Percentiles rank a stretch among this genome's conserved stretches.
Evolutionary conservation across 805 yeast species (phyloP).

Genomic region (Grigorovia jiainica): DNA sequence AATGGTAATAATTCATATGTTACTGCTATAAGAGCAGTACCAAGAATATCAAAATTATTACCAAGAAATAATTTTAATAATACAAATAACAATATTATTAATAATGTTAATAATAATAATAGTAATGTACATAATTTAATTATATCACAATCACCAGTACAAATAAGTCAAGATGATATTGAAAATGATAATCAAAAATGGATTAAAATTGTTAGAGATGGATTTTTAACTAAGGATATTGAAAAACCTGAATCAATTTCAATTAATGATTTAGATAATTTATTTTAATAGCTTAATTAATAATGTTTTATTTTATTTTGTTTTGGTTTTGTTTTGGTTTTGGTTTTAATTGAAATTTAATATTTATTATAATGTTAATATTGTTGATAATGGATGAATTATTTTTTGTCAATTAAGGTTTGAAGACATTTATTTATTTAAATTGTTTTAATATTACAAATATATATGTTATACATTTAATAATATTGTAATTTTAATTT

Average conservation of each 20-base stretch:
- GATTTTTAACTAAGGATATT: slow-evolving; percentile 69
- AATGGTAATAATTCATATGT: slow-evolving; percentile 25
- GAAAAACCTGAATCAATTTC: slow-evolving; percentile 72
- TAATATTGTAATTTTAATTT: too few relatives aligned
- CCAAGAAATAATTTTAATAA: slow-evolving; percentile 10
- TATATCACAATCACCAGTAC: slow-evolving; percentile 23
- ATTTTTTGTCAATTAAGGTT: too few relatives aligned
- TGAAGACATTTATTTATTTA: too few relatives aligned
- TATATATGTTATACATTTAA: too few relatives aligned
- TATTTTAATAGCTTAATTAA: slow-evolving; percentile 28
- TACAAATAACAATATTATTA: slow-evolving; percentile 6
- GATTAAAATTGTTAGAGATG: slow-evolving; percentile 65
- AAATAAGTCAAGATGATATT: background rate
- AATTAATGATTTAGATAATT: slow-evolving; percentile 53
- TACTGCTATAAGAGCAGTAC: slow-evolving; percentile 80
- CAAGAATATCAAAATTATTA: slow-evolving; percentile 56
- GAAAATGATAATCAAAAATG: slow-evolving; percentile 28
- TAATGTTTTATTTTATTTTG: background rate
- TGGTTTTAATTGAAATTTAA: too few relatives aligned
- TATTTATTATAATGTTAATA: too few relatives aligned
- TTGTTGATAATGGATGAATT: too few relatives aligned
- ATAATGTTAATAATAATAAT: background rate
- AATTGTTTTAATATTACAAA: too few relatives aligned
- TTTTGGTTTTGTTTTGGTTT: too few relatives aligned
- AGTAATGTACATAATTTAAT: slow-evolving; percentile 33